Conservation (phyloP, 2,329 filamentous ascomycete genomes). For the Paraphoma sp. region DNA sequence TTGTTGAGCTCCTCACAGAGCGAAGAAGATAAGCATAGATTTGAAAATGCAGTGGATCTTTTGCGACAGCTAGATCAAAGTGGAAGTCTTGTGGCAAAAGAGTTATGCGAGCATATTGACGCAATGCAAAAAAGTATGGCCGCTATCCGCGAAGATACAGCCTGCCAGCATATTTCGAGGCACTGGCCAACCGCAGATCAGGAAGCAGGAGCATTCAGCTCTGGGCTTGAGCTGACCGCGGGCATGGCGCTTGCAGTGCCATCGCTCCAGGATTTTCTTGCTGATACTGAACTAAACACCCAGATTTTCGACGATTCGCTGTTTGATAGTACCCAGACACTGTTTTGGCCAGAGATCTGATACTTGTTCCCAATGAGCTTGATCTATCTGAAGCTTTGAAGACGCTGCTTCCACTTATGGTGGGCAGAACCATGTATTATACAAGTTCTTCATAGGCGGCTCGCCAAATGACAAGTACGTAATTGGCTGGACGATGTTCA, state of each 20-base stretch:
- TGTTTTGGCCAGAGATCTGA: background rate
- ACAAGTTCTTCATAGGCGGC: too few species aligned
- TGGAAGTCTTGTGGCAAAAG: slow-evolving; percentile 20
- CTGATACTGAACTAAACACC: slow-evolving; percentile 19
- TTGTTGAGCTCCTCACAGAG: slow-evolving; percentile 34
- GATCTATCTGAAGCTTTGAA: too few species aligned
- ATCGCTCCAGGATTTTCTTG: slow-evolving; percentile 20
- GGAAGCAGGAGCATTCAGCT: background rate
- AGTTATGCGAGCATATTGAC: slow-evolving; percentile 22
- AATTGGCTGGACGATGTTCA: too few species aligned
- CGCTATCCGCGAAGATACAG: slow-evolving; percentile 21
- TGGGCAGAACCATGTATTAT: too few species aligned
- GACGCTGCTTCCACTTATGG: too few species aligned
- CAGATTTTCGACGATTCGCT: slow-evolving; percentile 16
- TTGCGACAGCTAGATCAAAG: slow-evolving; percentile 17
- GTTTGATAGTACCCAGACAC: slow-evolving; percentile 6
- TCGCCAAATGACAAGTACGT: too few species aligned
- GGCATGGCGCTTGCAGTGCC: slow-evolving; percentile 25
- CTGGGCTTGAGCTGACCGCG: slow-evolving; percentile 5
- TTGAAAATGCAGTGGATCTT: slow-evolving; percentile 20
- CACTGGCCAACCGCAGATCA: background rate
- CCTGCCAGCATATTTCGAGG: slow-evolving; percentile 10
- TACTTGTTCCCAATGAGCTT: too few species aligned
- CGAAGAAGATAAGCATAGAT: slow-evolving; percentile 17
- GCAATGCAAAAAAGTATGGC: slow-evolving; percentile 19